A percentile compares a stretch with the other conserved stretches of the same genome.
Evolutionary conservation across 306 rosid species (phyloP).

Genomic region (Hippophae gyantsensis): DNA sequence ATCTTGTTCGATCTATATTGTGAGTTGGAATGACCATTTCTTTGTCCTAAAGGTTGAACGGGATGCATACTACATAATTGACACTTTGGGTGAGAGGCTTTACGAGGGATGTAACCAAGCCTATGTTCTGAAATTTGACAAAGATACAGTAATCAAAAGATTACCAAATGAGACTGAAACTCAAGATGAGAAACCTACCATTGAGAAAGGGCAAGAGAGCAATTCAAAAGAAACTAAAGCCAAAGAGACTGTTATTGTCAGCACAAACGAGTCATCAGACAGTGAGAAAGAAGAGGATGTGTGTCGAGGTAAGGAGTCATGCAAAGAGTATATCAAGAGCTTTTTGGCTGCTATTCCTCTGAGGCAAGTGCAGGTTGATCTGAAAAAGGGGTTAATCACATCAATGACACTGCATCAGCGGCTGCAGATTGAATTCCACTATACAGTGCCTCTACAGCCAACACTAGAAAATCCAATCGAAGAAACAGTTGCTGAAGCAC

Average conservation of each 20-base stretch:
- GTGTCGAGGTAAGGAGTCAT: constrained; percentile 26
- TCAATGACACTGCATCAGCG: constrained; percentile 24
- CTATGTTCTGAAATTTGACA: constrained; percentile 28
- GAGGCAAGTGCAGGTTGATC: constrained; percentile 26
- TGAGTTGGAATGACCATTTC: constrained; percentile 41
- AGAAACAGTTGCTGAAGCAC: constrained; percentile 8
- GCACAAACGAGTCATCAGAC: neutral
- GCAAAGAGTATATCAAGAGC: constrained; percentile 30
- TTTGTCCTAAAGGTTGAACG: constrained; percentile 28
- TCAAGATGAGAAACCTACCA: constrained; percentile 1
- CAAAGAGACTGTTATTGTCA: neutral
- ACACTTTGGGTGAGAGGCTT: constrained; percentile 38
- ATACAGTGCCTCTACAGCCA: constrained; percentile 8
- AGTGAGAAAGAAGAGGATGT: constrained; percentile 17
- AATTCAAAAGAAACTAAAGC: constrained; percentile 6
- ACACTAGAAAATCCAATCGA: constrained; percentile 6
- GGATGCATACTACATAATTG: constrained; percentile 30
- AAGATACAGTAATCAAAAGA: constrained; percentile 14
- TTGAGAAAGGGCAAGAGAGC: neutral
- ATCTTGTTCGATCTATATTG: constrained; percentile 14
- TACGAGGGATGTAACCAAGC: constrained; percentile 30
- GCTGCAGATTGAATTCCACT: constrained; percentile 32
- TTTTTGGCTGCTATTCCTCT: constrained; percentile 36
- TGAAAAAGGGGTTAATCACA: constrained; percentile 23
- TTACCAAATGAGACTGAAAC: constrained; percentile 11